Evolutionary conservation across 2,329 filamentous ascomycete species (phyloP), one percentile per base, ranked within the genome.

Genomic region (Cladosporium sp.): DNA sequence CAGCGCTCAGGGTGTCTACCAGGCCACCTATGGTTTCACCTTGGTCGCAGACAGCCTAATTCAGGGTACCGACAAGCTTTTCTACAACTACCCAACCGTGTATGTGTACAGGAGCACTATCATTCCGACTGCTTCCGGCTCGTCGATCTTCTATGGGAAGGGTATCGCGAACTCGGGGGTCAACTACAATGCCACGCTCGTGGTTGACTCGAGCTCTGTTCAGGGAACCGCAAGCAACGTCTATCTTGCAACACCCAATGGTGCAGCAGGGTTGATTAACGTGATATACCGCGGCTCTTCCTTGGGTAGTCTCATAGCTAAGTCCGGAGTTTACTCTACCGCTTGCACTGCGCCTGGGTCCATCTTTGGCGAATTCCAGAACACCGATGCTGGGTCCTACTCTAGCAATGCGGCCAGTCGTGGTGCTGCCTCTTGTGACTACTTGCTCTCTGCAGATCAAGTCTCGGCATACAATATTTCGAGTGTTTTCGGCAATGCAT

Each of bases 21-120:
- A 56, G 2, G 56, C 64, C 2, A 60, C 64, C 2, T 58, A 59
- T 13, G 68, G 52, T 12, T 37, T 51, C 2, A 66, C 64, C 1
- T 55, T 77, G 20, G 65, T 76, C 19, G 70, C 71, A 7, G 68
- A 74, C 54, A 73, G 70, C 0, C 75, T 74, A 50, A 64, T 77
- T 7, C 70, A 76, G 51, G 73, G 70, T 2, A 54, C 64, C 5
- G 69, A 73, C 43, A 74, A 74, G 54, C 55, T 72, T 1, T 65
- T 77, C 43, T 70, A 69, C 51, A 67, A 68, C 30, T 70, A 66
- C 9, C 65, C 68, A 0, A 69, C 68, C 9, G 51, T 73, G 0
- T 76, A 75, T 50, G 54, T 77, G 0, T 76, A 70, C 51, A 65
- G 66, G 8, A 71, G 74, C 0, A 72, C 68, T 0, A 70, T 77